These are phyloP conservation scores for Xanthoceras sorbifolium DNA, from an alignment of 345 rosid genomes.

Conservation along the genomic window DNA sequence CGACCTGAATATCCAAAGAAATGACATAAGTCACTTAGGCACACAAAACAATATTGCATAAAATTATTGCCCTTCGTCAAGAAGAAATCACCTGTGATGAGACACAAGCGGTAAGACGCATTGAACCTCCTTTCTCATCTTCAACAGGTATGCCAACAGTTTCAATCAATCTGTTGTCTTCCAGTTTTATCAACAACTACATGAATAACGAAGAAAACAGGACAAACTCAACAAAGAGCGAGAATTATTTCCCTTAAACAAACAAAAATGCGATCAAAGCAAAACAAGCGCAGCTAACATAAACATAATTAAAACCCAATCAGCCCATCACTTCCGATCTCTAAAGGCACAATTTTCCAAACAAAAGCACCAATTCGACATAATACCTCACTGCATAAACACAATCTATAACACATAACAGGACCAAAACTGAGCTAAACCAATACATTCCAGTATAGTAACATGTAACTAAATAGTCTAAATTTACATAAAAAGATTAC, in stretches of 20 bases:
- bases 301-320: no score
- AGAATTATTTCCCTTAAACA: no score
- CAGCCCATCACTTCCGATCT: no score
- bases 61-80: not conserved
- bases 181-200: slow-evolving; percentile 75
- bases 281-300: no score
- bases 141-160: slow-evolving; percentile 94
- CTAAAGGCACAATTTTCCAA: no score
- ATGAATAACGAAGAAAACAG: not conserved
- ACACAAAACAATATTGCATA: not conserved
- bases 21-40: slow-evolving; percentile 4
- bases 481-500: not conserved
- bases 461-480: not conserved
- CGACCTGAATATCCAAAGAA: slow-evolving; percentile 58
- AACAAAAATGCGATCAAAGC: no score
- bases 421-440: not conserved
- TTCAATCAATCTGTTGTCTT: slow-evolving; percentile 87
- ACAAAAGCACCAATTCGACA: no score
- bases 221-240: not conserved
- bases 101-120: slow-evolving; percentile 93
- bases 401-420: no score
- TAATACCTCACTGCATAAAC: no score
- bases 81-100: slow-evolving; percentile 76
- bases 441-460: not conserved
- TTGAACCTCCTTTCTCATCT: slow-evolving; percentile 78